Evolutionary conservation across 192 early-diverging fungal genomes (phyloP), one percentile per base, ranked within the genome.

Genomic region (Chytriomyces confervae): DNA sequence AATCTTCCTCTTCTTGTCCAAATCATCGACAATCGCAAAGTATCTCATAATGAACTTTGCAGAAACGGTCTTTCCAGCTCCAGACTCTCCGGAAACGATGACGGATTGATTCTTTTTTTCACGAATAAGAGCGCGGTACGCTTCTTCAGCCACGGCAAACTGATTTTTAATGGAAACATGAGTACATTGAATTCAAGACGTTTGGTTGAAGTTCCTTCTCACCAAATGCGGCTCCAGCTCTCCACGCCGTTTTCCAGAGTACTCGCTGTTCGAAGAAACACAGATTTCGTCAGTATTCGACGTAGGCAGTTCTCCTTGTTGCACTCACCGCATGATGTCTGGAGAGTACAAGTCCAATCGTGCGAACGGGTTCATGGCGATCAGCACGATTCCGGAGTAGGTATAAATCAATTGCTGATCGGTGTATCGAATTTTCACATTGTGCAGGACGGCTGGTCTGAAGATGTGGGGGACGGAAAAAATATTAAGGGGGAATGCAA

Each of bases 1-100:
- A 74, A 66, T 61, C 8, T 29, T 48, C 9, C 24, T 44, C 70
- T 79, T 75, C 44, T 81, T 77, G n/a, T 78, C 81, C 69, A 86
- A 76, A 60, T 81, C 84, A 62, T 90, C 89, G n/a, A 90, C 89
- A 18, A 82, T 86, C 18, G 89, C 89, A 89, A 98, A 97, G 85
- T 98, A 98, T 23, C 96, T 87, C 97, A 99, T 99, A 57, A 99
- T 95, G 85, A 94, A 98, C 78, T 95, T 96, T 24, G 96, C 96
- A 78, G 90, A 93, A 66, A 95, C 93, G 13, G 97, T 99, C 82
- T 99, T 99, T 82, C 97, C 97, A 23, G 97, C 97, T 80, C 81
- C 86, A 79, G 75, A 94, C 84, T 99, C 97, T 72, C 97, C 97
- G 7, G 94, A 95, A 50, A 98, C 96, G 75, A 99, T 97, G 81